Percentiles rank a stretch among this genome's conserved stretches.
Conservation (phyloP, 441 rosid genomes). For the Biscutella laevigata region DNA sequence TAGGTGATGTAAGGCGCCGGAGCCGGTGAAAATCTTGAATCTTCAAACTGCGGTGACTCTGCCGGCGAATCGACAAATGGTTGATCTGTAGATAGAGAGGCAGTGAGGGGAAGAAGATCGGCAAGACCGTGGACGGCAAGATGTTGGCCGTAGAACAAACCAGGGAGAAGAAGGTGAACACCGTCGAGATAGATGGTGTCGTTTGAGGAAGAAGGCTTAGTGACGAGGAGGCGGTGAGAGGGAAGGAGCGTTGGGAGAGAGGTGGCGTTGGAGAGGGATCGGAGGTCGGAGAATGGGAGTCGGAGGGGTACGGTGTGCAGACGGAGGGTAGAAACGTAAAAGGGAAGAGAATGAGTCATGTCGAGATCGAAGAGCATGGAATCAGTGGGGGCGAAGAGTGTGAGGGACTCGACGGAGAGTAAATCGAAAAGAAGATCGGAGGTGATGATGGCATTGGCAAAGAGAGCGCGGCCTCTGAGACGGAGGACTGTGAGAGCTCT, state of each 20-base stretch:
- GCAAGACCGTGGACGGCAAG: constrained; percentile 36
- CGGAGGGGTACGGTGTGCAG: constrained; percentile 32
- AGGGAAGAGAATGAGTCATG: constrained; percentile 33
- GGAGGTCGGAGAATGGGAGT: constrained; percentile 29
- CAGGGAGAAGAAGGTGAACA: constrained; percentile 24
- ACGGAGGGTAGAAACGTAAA: constrained; percentile 39
- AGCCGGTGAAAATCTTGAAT: constrained; percentile 15
- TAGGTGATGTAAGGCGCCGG: constrained; percentile 16
- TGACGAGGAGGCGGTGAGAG: constrained; percentile 26
- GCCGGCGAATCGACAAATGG: constrained; percentile 16
- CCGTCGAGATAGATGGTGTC: constrained; percentile 23
- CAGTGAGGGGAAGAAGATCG: constrained; percentile 19
- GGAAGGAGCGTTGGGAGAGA: constrained; percentile 34
- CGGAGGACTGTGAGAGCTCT: constrained; percentile 32
- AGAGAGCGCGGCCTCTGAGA: constrained; percentile 33
- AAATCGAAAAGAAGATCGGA: constrained; percentile 42
- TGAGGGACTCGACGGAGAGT: constrained; percentile 29
- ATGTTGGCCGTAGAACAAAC: constrained; percentile 30
- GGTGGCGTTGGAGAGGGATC: constrained; percentile 26
- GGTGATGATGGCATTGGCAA: constrained; percentile 40
- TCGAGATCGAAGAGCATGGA: constrained; percentile 35
- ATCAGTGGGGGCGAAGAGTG: constrained; percentile 36
- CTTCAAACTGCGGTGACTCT: constrained; percentile 8
- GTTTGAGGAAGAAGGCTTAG: constrained; percentile 8
- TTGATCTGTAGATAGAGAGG: background rate